phyloP scores from a whole-genome alignment of 2,329 filamentous ascomycete genomes.

The Arthrocladium fulminans region DNA sequence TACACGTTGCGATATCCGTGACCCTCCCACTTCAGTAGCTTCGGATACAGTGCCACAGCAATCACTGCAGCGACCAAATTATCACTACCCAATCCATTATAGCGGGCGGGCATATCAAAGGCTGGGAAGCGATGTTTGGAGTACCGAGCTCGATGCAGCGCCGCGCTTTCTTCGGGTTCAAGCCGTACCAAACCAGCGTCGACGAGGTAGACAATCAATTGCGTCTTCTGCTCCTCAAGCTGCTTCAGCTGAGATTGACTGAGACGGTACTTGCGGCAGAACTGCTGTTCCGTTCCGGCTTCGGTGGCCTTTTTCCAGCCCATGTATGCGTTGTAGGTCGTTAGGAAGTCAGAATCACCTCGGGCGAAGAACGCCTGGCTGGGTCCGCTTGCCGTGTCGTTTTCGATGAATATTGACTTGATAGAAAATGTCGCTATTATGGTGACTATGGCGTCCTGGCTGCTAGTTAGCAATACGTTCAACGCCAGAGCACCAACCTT shows the following conservation, averaged over 20 bases:
- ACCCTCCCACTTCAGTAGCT: constrained; percentile 72
- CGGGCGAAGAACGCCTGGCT: constrained; percentile 70
- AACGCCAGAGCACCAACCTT: background rate
- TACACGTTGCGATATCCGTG: constrained; percentile 85
- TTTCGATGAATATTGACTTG: constrained; percentile 67
- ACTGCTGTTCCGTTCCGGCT: constrained; percentile 64
- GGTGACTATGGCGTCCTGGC: constrained; percentile 70
- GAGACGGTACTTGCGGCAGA: constrained; percentile 90
- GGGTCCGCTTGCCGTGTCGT: constrained; percentile 57
- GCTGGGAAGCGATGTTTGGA: constrained; percentile 17
- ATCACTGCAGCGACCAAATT: constrained; percentile 70
- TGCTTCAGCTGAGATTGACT: constrained; percentile 79
- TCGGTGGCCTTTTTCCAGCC: constrained; percentile 79
- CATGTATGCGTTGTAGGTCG: constrained; percentile 85
- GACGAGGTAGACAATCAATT: constrained; percentile 73
- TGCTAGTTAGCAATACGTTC: background rate
- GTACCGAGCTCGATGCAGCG: constrained; percentile 49
- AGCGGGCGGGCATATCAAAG: constrained; percentile 47
- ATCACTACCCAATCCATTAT: constrained; percentile 51
- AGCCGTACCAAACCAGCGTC: constrained; percentile 77
- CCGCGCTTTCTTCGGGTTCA: constrained; percentile 60
- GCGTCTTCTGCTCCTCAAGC: constrained; percentile 91
- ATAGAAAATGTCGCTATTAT: constrained; percentile 88
- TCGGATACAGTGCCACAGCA: constrained; percentile 92
- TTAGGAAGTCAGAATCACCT: constrained; percentile 84